Evolutionary conservation across 129 eudicot species (phyloP).

Genomic region (Helianthus annuus): HanXRQr2.0-SUNRISE NC_035443.2:7981169-7981668

Average conservation of each 20-base stretch:
- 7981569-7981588: slow-evolving; percentile 48
- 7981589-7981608: slow-evolving; percentile 73
- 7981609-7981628: slow-evolving; percentile 89
- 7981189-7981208: no score
- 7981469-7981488: slow-evolving; percentile 29
- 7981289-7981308: slow-evolving; percentile 80
- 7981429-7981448: slow-evolving; percentile 82
- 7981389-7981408: not conserved
- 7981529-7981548: slow-evolving; percentile 2
- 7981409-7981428: slow-evolving; percentile 53
- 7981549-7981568: slow-evolving; percentile 67
- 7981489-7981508: not conserved
- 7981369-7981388: not conserved
- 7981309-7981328: slow-evolving; percentile 63
- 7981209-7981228: not conserved
- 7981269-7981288: slow-evolving; percentile 77
- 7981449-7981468: slow-evolving; percentile 92
- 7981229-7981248: slow-evolving; percentile 1
- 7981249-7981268: not conserved
- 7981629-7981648: slow-evolving; percentile 45
- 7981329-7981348: slow-evolving; percentile 40
- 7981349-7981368: not conserved
- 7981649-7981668: slow-evolving; percentile 19
- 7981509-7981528: not conserved
- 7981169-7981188: no score